Base-by-base conservation (phyloP, 768 basidiomycete species). In the Pleurotus djamor region DNA sequence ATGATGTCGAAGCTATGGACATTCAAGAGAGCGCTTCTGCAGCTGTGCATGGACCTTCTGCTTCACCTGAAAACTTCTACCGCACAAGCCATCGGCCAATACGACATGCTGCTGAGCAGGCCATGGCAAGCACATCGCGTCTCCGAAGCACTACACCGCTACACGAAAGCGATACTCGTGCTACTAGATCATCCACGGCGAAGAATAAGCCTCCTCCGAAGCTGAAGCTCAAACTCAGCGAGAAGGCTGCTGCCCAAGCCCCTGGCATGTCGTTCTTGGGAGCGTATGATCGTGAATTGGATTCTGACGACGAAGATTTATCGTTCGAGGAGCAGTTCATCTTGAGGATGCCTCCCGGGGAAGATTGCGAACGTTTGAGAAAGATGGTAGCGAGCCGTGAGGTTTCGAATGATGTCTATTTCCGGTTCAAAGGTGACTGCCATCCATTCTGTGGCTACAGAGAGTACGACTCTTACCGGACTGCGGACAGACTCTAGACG, bases 261-360 rank as follows among this genome's bases (percentile, higher is more conserved):
- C 90, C 88, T 52, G 93, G 92, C 60, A 90, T 86, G 85, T 91
- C 89, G 35, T 96, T 95, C 71, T 75, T 96, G 58, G 96, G 96
- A 5, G 82, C 88, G 10, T 98, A 95, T 71, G 96, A 98, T 75
- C 80, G 95, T 45, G 96, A 98, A 69, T 76, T 98, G 55, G 96
- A 98, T 71, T 95, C 92, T 52, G 94, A 98, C 66, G 93, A 95
- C 48, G 95, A 97, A 59, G 96, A 97, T 59, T 72, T 98, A 59
- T 87, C 88, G 13, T 97, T 98, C 65, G 97, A 99, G 73, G 97
- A 99, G 73, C 96, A 98, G 67, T 98, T 98, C 68, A 88, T 99
- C 57, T 76, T 99, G 35, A 74, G 96, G 33, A 85, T 98, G 80
- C 93, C 92, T 0, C 84, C 88, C 7, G 92, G 92, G 1, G 88